Conservation (phyloP, 176 grass and related monocot genomes). For the Phragmites australis region DNA sequence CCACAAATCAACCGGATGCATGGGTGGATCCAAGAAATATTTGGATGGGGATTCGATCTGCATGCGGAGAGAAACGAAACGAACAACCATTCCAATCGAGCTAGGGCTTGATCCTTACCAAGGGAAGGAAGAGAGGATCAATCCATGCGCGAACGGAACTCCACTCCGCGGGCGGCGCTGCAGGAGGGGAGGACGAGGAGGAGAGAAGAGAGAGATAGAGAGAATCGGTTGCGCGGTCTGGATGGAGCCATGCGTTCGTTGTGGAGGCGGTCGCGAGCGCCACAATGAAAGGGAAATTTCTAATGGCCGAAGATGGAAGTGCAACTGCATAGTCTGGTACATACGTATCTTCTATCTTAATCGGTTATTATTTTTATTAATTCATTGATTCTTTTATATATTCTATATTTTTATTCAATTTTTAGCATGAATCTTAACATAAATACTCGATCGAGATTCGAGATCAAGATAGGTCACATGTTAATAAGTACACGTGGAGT, state of each 20-base stretch:
- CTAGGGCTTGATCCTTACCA: not conserved
- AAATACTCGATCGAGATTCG: too few species aligned
- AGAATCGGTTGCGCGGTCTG: not conserved
- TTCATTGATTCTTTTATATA: too few species aligned
- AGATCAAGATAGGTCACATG: too few species aligned
- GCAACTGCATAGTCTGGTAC: too few species aligned
- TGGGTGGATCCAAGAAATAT: not conserved
- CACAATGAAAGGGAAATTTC: too few species aligned
- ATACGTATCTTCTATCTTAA: too few species aligned
- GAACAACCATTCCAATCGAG: not conserved
- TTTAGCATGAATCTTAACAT: too few species aligned
- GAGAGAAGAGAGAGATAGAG: not conserved
- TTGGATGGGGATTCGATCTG: not conserved
- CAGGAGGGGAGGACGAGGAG: not conserved
- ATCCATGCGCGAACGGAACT: not conserved
- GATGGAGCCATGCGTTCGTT: not conserved
- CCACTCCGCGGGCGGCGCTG: not conserved
- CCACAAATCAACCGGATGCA: not conserved
- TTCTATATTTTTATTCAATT: too few species aligned
- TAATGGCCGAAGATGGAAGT: too few species aligned
- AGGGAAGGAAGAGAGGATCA: not conserved
- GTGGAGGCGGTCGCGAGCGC: not conserved
- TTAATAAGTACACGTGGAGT: too few species aligned
- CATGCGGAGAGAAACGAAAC: not conserved
- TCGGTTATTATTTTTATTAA: too few species aligned